Evolutionary conservation across 2,329 filamentous ascomycete species (phyloP).

Genomic region (Colletotrichum orbiculare): DNA sequence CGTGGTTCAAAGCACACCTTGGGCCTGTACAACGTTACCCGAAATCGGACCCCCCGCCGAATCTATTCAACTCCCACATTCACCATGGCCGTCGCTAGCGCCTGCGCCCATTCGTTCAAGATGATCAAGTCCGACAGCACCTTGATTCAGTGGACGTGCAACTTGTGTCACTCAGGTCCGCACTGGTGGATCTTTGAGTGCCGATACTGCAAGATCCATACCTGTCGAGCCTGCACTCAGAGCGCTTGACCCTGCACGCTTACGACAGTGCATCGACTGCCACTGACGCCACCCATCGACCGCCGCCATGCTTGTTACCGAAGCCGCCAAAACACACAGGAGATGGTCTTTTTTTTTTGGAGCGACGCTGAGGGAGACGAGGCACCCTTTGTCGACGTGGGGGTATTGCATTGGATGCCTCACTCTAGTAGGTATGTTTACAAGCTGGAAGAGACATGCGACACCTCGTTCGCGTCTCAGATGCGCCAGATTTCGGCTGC

Average conservation of each 20-base stretch:
- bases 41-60: background rate
- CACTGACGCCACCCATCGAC: conserved; percentile 11
- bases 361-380: conserved; percentile 22
- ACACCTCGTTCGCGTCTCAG: conserved; percentile 12
- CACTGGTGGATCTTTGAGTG: conserved; percentile 78
- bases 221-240: conserved; percentile 69
- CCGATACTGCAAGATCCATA: conserved; percentile 74
- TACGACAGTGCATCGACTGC: conserved; percentile 19
- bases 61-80: conserved; percentile 16
- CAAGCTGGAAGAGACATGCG: background rate
- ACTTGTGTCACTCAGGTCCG: conserved; percentile 71
- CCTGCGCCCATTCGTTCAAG: conserved; percentile 71
- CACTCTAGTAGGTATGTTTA: conserved; percentile 31
- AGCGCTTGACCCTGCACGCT: conserved; percentile 45
- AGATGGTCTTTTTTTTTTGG: background rate
- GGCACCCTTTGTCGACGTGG: conserved; percentile 23
- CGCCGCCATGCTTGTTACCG: no score
- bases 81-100: conserved; percentile 64
- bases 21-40: conserved; percentile 5
- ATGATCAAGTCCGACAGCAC: conserved; percentile 76
- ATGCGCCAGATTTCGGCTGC: conserved; percentile 15
- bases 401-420: conserved; percentile 29
- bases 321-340: no score
- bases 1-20: no score
- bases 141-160: conserved; percentile 74